Evolutionary conservation across 495 filamentous ascomycete species (phyloP).

Genomic region (Eremomyces bilateralis): DNA sequence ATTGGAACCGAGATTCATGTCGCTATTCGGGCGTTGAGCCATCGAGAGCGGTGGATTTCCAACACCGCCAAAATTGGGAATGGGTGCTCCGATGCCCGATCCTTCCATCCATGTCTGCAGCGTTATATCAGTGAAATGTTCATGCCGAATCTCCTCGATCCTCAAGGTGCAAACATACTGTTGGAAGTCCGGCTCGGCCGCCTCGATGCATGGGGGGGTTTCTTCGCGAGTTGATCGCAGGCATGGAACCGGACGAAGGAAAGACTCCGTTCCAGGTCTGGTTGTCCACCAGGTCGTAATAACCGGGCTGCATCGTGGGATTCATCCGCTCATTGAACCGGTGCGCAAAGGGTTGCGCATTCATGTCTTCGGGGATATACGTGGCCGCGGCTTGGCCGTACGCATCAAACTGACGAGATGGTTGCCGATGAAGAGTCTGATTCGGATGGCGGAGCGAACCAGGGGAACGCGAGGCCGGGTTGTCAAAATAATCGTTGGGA

Average conservation of each 20-base stretch:
- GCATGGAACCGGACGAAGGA: too few species aligned
- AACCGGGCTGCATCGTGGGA: constrained; percentile 10
- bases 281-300: too few species aligned
- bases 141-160: constrained; percentile 10
- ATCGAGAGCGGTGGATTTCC: background rate
- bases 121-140: constrained; percentile 2
- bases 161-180: too few species aligned
- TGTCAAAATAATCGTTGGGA: constrained; percentile 44
- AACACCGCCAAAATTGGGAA: constrained; percentile 7
- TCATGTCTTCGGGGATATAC: too few species aligned
- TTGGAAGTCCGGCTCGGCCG: too few species aligned
- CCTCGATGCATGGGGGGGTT: too few species aligned
- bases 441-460: constrained; percentile 39
- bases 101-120: constrained; percentile 12
- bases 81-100: constrained; percentile 8
- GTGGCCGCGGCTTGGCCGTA: constrained; percentile 14
- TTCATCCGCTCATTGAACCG: constrained; percentile 12
- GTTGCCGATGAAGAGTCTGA: constrained; percentile 42
- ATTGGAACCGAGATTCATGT: too few species aligned
- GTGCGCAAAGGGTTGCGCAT: too few species aligned
- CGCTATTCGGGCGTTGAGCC: too few species aligned
- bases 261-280: too few species aligned
- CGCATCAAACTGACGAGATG: constrained; percentile 43
- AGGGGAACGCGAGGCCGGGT: constrained; percentile 35
- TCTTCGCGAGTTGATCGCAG: too few species aligned